phyloP scores from a whole-genome alignment of 1,284 basidiomycete species.

The Microbotryum scabiosae region DNA sequence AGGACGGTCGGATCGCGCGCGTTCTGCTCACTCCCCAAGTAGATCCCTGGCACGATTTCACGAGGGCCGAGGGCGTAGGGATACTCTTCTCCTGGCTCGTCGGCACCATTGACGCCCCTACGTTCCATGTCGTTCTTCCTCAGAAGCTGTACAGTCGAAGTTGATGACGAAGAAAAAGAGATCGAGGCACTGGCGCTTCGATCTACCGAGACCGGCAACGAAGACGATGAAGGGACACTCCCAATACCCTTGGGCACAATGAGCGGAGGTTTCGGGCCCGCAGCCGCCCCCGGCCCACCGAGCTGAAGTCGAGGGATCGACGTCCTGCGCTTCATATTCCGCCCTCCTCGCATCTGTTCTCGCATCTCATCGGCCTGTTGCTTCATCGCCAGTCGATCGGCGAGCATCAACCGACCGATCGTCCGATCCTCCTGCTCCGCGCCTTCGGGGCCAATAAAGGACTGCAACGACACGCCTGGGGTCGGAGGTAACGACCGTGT shows the following conservation, averaged over 20 bases:
- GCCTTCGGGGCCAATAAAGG: constrained; percentile 28
- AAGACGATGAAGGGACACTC: constrained; percentile 7
- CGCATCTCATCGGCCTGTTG: constrained; percentile 31
- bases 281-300: background rate
- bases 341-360: constrained; percentile 27
- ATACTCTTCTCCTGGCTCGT: constrained; percentile 29
- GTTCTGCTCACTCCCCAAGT: constrained; percentile 90
- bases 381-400: constrained; percentile 4
- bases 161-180: constrained; percentile 1
- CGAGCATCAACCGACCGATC: constrained; percentile 28
- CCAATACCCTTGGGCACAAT: background rate
- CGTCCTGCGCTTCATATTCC: constrained; percentile 27
- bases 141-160: background rate
- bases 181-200: background rate
- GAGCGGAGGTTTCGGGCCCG: too few species aligned
- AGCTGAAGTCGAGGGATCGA: constrained; percentile 23
- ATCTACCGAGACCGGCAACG: background rate
- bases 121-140: background rate
- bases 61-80: constrained; percentile 80
- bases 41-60: constrained; percentile 80
- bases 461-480: constrained; percentile 18
- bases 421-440: constrained; percentile 22
- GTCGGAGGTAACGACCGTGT: constrained; percentile 27
- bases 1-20: constrained; percentile 67
- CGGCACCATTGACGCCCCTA: background rate